Evolutionary conservation across 1,284 basidiomycete genomes (phyloP).

Genomic region (Boletus albobrunnescens): DNA sequence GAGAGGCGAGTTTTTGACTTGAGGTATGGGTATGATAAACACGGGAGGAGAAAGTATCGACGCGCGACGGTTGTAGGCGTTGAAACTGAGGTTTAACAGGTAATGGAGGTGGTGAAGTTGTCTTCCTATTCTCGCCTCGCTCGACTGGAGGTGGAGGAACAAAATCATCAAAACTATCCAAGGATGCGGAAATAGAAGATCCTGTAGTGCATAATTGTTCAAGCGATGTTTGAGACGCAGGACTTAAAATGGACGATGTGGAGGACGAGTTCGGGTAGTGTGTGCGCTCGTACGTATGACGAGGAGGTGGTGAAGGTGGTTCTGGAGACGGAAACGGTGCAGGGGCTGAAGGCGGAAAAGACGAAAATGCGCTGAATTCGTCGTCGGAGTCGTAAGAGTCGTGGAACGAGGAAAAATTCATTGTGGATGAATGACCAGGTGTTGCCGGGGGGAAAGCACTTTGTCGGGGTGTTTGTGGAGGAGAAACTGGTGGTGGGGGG

Average conservation of each 20-base stretch:
- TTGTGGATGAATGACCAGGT: conserved; percentile 1
- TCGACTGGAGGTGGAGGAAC: conserved; percentile 31
- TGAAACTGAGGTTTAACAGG: conserved; percentile 36
- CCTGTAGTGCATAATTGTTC: conserved; percentile 21
- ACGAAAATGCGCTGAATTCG: conserved; percentile 31
- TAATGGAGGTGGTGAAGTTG: conserved; percentile 42
- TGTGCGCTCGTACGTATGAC: conserved; percentile 24
- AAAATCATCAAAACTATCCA: conserved; percentile 48
- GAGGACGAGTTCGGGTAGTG: conserved; percentile 27
- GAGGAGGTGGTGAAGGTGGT: conserved; percentile 31
- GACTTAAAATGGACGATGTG: conserved; percentile 30
- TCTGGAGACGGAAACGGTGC: conserved; percentile 7
- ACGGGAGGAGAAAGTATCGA: conserved; percentile 15
- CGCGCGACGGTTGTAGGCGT: conserved; percentile 1
- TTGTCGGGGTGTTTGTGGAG: conserved; percentile 31
- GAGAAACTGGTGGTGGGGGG: conserved; percentile 30
- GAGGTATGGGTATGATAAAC: conserved; percentile 18
- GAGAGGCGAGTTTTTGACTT: conserved; percentile 18
- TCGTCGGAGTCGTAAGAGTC: conserved; percentile 25
- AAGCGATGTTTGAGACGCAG: conserved; percentile 24
- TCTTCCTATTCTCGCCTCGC: conserved; percentile 23
- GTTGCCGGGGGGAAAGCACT: not conserved
- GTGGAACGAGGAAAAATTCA: not conserved
- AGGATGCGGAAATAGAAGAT: conserved; percentile 24
- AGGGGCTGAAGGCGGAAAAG: conserved; percentile 14